Percentiles rank a stretch among this genome's conserved stretches.
Conservation (phyloP, 1,284 basidiomycete species). For the Rhodotorula sp. region DNA sequence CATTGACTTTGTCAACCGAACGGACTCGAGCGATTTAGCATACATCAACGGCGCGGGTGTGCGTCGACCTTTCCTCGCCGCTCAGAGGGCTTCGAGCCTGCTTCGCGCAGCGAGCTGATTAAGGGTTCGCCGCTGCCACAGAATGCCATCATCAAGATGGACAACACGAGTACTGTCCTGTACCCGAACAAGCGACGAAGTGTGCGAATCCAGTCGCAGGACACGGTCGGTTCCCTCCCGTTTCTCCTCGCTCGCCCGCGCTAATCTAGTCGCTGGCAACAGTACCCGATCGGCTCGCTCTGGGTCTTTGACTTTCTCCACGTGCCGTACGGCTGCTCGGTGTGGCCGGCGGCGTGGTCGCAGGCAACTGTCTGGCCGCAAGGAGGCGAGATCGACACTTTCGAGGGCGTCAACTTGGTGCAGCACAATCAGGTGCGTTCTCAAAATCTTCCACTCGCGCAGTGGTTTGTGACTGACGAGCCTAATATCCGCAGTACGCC, state of each 20-base stretch:
- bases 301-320: constrained; percentile 27
- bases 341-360: constrained; percentile 25
- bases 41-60: constrained; percentile 33
- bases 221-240: neutral
- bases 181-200: constrained; percentile 30
- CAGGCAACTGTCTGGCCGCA: constrained; percentile 22
- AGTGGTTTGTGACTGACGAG: constrained; percentile 50
- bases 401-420: constrained; percentile 63
- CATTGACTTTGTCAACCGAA: constrained; percentile 31
- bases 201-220: constrained; percentile 18
- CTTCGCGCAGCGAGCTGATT: neutral
- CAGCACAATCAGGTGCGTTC: neutral
- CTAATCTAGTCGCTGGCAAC: neutral
- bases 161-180: constrained; percentile 20
- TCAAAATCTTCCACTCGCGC: constrained; percentile 58
- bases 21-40: constrained; percentile 14
- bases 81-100: accelerated
- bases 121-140: neutral
- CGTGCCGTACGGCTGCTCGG: constrained; percentile 29
- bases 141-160: constrained; percentile 38
- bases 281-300: constrained; percentile 33
- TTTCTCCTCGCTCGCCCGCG: neutral
- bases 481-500: constrained; percentile 61
- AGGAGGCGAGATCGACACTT: constrained; percentile 77
- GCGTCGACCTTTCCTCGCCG: neutral